These are phyloP conservation scores for Flueggea neowawraea DNA, from an alignment of 441 rosid species.

Conservation along the genomic window DNA sequence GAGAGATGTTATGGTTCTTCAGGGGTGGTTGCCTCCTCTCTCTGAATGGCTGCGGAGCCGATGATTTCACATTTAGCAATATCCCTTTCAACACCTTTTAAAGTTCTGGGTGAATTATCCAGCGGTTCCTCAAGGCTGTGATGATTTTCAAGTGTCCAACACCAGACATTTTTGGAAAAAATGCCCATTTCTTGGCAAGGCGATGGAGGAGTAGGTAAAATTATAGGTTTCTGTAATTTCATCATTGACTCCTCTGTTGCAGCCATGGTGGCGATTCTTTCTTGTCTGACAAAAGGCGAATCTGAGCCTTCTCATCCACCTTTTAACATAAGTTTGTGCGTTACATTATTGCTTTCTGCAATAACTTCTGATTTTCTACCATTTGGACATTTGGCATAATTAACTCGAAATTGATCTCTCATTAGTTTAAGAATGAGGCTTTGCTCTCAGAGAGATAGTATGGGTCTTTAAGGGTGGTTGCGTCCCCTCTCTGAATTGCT, in stretches of 20 bases:
- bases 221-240: not conserved
- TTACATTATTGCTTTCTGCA: too few species aligned
- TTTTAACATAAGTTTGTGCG: not conserved
- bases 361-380: too few species aligned
- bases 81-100: too few species aligned
- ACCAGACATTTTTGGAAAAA: slow-evolving; percentile 18
- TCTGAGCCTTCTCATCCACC: slow-evolving; percentile 50
- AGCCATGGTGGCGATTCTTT: slow-evolving; percentile 34
- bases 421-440: slow-evolving; percentile 30
- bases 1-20: too few species aligned
- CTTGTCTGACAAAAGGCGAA: slow-evolving; percentile 59
- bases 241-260: slow-evolving; percentile 21
- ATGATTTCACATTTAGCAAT: too few species aligned
- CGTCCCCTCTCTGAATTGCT: slow-evolving; percentile 22
- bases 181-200: not conserved
- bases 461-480: slow-evolving; percentile 18
- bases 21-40: too few species aligned
- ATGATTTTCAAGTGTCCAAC: not conserved
- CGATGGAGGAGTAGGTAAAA: not conserved
- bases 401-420: too few species aligned
- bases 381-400: too few species aligned
- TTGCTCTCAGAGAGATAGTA: slow-evolving; percentile 33
- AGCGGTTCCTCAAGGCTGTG: not conserved
- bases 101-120: too few species aligned
- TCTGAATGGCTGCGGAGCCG: too few species aligned